Base-by-base conservation (phyloP, 441 rosid genomes). In the Mallotus japonicus region DNA sequence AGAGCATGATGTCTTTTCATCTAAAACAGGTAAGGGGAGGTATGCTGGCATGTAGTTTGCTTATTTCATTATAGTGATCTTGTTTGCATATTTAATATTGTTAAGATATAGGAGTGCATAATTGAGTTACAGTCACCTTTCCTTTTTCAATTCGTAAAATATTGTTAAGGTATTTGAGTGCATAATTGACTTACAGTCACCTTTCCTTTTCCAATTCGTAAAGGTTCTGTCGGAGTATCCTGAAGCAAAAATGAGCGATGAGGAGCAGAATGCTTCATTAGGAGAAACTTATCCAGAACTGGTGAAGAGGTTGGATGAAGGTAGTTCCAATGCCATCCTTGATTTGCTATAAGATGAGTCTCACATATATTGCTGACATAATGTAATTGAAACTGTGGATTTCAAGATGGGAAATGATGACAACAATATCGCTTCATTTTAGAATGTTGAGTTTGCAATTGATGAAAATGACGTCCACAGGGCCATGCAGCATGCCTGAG, bases 11-110 rank as follows among this genome's bases (percentile, higher is more conserved):
- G 50, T 95, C 95, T 64, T 91, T 76, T 82, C 84, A 86, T 85
- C 80, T 95, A 88, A 95, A 92, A 91, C 94, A 89, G 99, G 99
- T 95, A 91, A 78, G 92, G 88, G 81, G 89, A 86, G 87, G 94
- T 88, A 90, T 76, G 92, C 83, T 77, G 62, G 78, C 71, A 12
- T 75, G 60, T 74, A 15, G 73, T 65, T 77, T 76, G 75, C 53
- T 37, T 13, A 24, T 59, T 64, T 28, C 24, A 77, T 78, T 28
- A 14, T 46, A 65, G 50, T 55, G 12, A 34, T 56, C 37, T 37
- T 11, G 34, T 64, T 10, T n/a, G n/a, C 32, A 51, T 61, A 20
- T 22, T 55, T 59, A 11, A 22, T 62, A 19, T 67, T 76, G 37
- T 61, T 47, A 60, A 58, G 69, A 46, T 59, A 49, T 24, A 65